A percentile compares a stretch with the other conserved stretches of the same genome.
Conservation (phyloP, 2,329 filamentous ascomycete species). For the Sarocladium oryzae region DNA sequence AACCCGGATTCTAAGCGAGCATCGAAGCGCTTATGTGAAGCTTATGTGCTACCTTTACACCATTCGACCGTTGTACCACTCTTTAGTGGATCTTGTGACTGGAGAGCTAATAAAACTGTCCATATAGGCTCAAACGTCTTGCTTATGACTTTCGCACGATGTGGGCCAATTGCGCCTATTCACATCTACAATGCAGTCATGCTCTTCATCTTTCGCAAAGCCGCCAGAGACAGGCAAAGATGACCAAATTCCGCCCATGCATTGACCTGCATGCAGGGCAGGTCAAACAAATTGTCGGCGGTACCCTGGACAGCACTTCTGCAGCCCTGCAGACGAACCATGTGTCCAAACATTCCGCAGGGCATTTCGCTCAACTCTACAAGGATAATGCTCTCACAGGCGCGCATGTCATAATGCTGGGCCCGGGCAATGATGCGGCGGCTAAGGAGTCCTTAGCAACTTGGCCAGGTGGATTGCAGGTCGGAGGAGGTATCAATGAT, state of each 20-base stretch:
- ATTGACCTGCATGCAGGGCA: slow-evolving; percentile 97
- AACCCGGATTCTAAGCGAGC: slow-evolving; percentile 11
- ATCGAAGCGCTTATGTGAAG: slow-evolving; percentile 10
- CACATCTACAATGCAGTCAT: not conserved
- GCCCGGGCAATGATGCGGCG: slow-evolving; percentile 76
- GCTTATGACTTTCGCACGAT: not conserved
- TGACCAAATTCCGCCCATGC: slow-evolving; percentile 94
- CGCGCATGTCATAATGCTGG: slow-evolving; percentile 95
- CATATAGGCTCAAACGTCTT: too few relatives aligned
- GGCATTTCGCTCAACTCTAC: slow-evolving; percentile 79
- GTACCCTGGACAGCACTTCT: slow-evolving; percentile 68
- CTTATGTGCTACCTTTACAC: slow-evolving; percentile 11
- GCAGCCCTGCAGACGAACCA: slow-evolving; percentile 80
- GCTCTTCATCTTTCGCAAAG: not conserved
- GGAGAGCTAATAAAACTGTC: not conserved
- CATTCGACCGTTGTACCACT: slow-evolving; percentile 4
- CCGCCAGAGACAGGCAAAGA: slow-evolving; percentile 28
- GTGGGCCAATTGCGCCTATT: slow-evolving; percentile 1
- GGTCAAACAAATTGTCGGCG: slow-evolving; percentile 97
- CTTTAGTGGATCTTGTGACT: not conserved
- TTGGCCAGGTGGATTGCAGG: slow-evolving; percentile 78
- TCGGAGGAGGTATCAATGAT: slow-evolving; percentile 90
- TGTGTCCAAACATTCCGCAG: slow-evolving; percentile 75
- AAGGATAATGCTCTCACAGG: slow-evolving; percentile 65
- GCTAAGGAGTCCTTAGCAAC: slow-evolving; percentile 68